Evolutionary conservation across 2,329 filamentous ascomycete genomes (phyloP).

Genomic region (Fusarium caatingaense): DNA sequence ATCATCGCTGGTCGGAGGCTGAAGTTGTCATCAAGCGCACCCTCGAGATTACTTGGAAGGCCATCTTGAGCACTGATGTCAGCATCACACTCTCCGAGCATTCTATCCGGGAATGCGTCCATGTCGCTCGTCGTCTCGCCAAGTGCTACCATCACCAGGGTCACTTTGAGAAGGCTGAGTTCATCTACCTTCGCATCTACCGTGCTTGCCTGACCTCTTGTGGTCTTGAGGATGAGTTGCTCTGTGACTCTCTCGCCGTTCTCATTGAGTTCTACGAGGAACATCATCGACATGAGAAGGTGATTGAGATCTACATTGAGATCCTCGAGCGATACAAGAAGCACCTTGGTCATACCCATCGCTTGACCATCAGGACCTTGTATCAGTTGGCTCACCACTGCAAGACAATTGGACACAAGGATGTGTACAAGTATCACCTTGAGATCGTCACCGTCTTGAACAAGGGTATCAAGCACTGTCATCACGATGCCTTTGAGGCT

Average conservation of each 20-base stretch:
- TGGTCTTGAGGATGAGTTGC: constrained; percentile 45
- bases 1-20: constrained; percentile 51
- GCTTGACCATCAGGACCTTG: constrained; percentile 51
- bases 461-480: constrained; percentile 48
- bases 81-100: constrained; percentile 48
- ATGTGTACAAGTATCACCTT: constrained; percentile 52
- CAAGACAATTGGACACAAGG: constrained; percentile 46
- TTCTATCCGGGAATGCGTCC: constrained; percentile 49
- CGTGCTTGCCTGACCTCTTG: constrained; percentile 49
- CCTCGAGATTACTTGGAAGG: constrained; percentile 55
- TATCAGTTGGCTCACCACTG: constrained; percentile 46
- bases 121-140: constrained; percentile 50
- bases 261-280: constrained; percentile 51
- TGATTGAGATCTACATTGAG: constrained; percentile 52
- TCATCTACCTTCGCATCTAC: constrained; percentile 53
- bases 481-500: constrained; percentile 58
- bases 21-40: constrained; percentile 51
- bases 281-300: constrained; percentile 54
- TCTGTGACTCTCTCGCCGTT: constrained; percentile 45
- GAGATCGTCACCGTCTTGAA: constrained; percentile 53
- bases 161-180: constrained; percentile 53
- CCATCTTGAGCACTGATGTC: constrained; percentile 48
- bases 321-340: constrained; percentile 50
- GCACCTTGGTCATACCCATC: constrained; percentile 44
- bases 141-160: constrained; percentile 51